Conservation (phyloP, 805 yeast genomes). For the Pichia cephalocereana region DNA sequence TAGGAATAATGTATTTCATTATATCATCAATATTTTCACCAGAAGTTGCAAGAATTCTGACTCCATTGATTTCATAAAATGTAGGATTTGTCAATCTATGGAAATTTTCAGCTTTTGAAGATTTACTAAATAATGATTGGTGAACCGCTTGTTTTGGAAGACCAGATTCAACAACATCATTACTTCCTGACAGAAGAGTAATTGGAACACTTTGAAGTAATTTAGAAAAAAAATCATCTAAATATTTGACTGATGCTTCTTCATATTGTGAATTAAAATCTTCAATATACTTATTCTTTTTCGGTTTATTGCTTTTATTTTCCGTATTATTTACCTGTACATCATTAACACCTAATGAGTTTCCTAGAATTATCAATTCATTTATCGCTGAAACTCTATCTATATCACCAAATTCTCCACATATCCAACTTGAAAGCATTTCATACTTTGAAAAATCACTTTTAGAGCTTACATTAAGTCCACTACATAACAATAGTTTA, state of each 20-base stretch:
- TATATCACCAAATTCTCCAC: constrained; percentile 47
- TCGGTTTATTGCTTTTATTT: constrained; percentile 4
- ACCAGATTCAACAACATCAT: constrained; percentile 78
- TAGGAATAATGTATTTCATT: constrained; percentile 50
- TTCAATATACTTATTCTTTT: constrained; percentile 37
- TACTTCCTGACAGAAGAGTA: constrained; percentile 72
- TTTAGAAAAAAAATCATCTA: constrained; percentile 53
- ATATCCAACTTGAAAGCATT: constrained; percentile 56
- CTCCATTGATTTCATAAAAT: constrained; percentile 51
- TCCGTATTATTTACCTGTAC: not conserved
- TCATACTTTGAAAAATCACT: constrained; percentile 40
- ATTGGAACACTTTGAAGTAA: constrained; percentile 55
- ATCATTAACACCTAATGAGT: constrained; percentile 33
- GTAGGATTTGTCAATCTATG: constrained; percentile 60
- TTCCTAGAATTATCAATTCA: constrained; percentile 49
- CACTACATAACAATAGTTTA: constrained; percentile 69
- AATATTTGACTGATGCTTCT: constrained; percentile 36
- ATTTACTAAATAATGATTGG: constrained; percentile 50
- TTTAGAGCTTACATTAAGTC: constrained; percentile 45
- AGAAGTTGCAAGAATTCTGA: constrained; percentile 58
- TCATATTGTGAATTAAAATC: constrained; percentile 45
- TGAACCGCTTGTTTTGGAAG: constrained; percentile 92
- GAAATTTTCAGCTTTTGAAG: constrained; percentile 28
- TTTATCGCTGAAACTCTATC: constrained; percentile 14
- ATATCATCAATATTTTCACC: constrained; percentile 85